These are phyloP conservation scores for Luzula sylvatica DNA, from an alignment of 176 grass and related monocot species.

Conservation along the genomic window DNA sequence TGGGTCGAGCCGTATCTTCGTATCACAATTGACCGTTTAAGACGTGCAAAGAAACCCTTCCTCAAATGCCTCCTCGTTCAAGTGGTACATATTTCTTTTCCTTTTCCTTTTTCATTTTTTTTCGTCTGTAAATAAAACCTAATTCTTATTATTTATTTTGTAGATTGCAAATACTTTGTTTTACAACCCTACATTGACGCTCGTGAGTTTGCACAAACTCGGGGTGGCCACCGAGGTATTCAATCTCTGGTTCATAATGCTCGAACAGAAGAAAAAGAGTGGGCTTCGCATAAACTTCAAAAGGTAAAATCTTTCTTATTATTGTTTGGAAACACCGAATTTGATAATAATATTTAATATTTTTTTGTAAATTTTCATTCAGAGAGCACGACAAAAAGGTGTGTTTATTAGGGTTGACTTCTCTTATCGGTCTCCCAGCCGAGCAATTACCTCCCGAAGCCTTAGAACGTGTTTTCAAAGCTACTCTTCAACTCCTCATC, in stretches of 20 bases:
- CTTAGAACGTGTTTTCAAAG: slow-evolving; percentile 72
- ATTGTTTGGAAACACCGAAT: not conserved
- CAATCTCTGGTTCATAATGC: slow-evolving; percentile 71
- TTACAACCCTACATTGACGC: slow-evolving; percentile 65
- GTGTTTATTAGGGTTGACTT: slow-evolving; percentile 69
- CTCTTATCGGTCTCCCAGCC: slow-evolving; percentile 68
- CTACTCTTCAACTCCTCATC: slow-evolving; percentile 72
- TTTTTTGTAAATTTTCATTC: slow-evolving; percentile 5
- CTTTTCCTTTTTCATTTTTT: not conserved
- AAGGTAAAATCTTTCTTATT: slow-evolving; percentile 28
- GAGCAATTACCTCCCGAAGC: slow-evolving; percentile 71
- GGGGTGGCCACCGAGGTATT: slow-evolving; percentile 65
- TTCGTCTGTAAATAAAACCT: not conserved
- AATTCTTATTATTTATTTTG: slow-evolving; percentile 17
- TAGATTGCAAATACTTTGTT: slow-evolving; percentile 78
- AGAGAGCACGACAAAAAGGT: slow-evolving; percentile 88
- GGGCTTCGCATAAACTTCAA: slow-evolving; percentile 62
- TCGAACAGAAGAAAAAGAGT: slow-evolving; percentile 68
- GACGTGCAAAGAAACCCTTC: slow-evolving; percentile 45
- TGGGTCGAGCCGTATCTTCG: slow-evolving; percentile 74
- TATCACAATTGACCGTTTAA: slow-evolving; percentile 58
- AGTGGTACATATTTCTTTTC: slow-evolving; percentile 42
- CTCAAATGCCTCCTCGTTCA: slow-evolving; percentile 75
- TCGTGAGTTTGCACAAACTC: slow-evolving; percentile 56
- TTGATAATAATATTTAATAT: not conserved